These are phyloP conservation scores for Trichophyton verrucosum DNA, from an alignment of 2,329 filamentous ascomycete species.

Conservation along the genomic window DNA sequence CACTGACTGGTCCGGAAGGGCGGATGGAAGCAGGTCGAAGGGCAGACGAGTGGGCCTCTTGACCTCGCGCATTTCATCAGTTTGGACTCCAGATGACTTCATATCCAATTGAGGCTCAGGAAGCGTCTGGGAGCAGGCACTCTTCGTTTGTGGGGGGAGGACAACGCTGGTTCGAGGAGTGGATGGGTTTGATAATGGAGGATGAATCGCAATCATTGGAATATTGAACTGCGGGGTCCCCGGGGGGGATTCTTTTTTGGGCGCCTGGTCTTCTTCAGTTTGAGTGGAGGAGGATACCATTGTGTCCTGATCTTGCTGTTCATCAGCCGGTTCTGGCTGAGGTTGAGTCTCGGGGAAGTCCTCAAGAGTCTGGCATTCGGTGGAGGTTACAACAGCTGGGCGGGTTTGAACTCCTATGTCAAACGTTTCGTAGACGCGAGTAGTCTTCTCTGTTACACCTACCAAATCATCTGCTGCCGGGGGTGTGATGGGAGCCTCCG, in stretches of 20 bases:
- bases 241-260: neutral
- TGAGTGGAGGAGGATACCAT: slow-evolving; percentile 19
- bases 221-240: slow-evolving; percentile 32
- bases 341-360: slow-evolving; percentile 10
- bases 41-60: slow-evolving; percentile 63
- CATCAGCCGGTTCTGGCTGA: neutral
- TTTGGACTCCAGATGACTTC: slow-evolving; percentile 58
- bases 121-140: slow-evolving; percentile 67
- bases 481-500: slow-evolving; percentile 45
- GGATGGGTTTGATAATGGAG: slow-evolving; percentile 69
- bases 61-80: slow-evolving; percentile 80
- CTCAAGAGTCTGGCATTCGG: slow-evolving; percentile 33
- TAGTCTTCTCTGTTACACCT: neutral
- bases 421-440: slow-evolving; percentile 11
- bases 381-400: slow-evolving; percentile 28
- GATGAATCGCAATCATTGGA: slow-evolving; percentile 83
- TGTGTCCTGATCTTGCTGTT: neutral
- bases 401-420: slow-evolving; percentile 24
- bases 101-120: slow-evolving; percentile 37
- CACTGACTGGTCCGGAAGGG: slow-evolving; percentile 47
- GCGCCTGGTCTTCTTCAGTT: slow-evolving; percentile 19
- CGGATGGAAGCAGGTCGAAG: slow-evolving; percentile 64
- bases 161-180: slow-evolving; percentile 63
- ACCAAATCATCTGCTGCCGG: neutral
- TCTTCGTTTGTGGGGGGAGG: slow-evolving; percentile 69